Percentiles rank a stretch among this genome's conserved stretches.
Evolutionary conservation across 2,329 filamentous ascomycete species (phyloP).

Genomic region (Sporothrix pallida): DNA sequence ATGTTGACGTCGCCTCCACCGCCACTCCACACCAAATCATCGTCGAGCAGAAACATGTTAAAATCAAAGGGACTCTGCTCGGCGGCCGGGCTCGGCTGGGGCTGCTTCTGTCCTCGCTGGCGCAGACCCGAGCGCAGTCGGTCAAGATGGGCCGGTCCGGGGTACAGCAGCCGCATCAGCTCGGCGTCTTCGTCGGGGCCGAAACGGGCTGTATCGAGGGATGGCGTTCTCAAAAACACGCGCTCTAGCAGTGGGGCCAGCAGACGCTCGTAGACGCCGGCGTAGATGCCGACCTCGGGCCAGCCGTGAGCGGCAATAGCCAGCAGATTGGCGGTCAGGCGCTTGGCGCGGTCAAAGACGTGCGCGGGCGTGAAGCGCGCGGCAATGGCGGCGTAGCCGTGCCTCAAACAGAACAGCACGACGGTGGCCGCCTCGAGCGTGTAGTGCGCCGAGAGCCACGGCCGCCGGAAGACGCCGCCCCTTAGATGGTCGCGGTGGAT

Average conservation of each 20-base stretch:
- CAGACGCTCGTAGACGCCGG: constrained; percentile 38
- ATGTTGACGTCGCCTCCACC: background rate
- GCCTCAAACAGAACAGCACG: constrained; percentile 44
- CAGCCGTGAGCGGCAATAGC: constrained; percentile 43
- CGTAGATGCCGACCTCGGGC: constrained; percentile 45
- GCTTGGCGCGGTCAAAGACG: constrained; percentile 45
- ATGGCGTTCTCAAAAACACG: constrained; percentile 37
- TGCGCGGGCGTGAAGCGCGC: constrained; percentile 41
- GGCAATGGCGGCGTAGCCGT: constrained; percentile 43
- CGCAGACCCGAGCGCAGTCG: constrained; percentile 32
- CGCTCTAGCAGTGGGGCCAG: constrained; percentile 44
- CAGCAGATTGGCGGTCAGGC: constrained; percentile 44
- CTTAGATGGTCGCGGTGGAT: constrained; percentile 35
- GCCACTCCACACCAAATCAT: constrained; percentile 4
- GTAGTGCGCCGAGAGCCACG: constrained; percentile 37
- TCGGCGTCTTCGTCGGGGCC: constrained; percentile 36
- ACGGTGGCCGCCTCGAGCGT: constrained; percentile 37
- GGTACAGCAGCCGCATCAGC: constrained; percentile 37
- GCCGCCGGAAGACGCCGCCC: constrained; percentile 34
- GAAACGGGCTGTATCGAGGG: constrained; percentile 27
- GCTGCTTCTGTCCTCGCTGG: constrained; percentile 11
- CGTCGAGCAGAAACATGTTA: constrained; percentile 33
- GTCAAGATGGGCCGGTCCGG: constrained; percentile 36
- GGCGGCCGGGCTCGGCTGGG: constrained; percentile 14
- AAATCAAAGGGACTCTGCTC: constrained; percentile 35